phyloP scores from a whole-genome alignment of 192 early-diverging fungal species.

The Coemansia sp. region DNA sequence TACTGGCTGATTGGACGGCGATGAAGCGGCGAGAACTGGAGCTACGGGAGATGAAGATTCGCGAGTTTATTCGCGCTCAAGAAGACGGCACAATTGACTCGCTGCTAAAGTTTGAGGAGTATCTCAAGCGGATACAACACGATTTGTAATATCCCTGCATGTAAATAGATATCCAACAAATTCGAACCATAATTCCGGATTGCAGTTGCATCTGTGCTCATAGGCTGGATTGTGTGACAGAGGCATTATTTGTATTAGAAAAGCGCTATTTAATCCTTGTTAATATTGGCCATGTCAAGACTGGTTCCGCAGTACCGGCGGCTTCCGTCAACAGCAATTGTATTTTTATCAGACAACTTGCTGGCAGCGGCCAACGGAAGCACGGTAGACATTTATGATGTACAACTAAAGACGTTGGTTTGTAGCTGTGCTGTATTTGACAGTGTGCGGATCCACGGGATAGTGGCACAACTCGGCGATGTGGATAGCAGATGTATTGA shows the following conservation, averaged over 20 bases:
- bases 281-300: not conserved
- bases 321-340: not conserved
- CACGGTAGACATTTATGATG: not conserved
- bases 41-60: constrained; percentile 19
- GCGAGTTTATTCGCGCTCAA: constrained; percentile 13
- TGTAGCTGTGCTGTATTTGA: not conserved
- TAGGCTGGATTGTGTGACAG: not conserved
- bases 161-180: too few relatives aligned
- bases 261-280: not conserved
- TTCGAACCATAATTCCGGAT: not conserved
- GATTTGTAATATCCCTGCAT: not conserved
- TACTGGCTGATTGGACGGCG: constrained; percentile 42
- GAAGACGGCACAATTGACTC: constrained; percentile 5
- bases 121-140: constrained; percentile 13
- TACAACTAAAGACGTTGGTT: not conserved
- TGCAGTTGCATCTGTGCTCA: not conserved
- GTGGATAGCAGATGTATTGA: not conserved
- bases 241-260: not conserved
- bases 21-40: constrained; percentile 38
- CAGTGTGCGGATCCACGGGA: not conserved
- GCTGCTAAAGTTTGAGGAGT: constrained; percentile 19
- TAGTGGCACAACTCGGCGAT: not conserved
- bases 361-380: not conserved
- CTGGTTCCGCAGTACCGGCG: not conserved
- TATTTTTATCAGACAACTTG: not conserved